Evolutionary conservation across 2,329 filamentous ascomycete species (phyloP), one percentile per base, ranked within the genome.

Genomic region (Aschersonia sp.): DNA sequence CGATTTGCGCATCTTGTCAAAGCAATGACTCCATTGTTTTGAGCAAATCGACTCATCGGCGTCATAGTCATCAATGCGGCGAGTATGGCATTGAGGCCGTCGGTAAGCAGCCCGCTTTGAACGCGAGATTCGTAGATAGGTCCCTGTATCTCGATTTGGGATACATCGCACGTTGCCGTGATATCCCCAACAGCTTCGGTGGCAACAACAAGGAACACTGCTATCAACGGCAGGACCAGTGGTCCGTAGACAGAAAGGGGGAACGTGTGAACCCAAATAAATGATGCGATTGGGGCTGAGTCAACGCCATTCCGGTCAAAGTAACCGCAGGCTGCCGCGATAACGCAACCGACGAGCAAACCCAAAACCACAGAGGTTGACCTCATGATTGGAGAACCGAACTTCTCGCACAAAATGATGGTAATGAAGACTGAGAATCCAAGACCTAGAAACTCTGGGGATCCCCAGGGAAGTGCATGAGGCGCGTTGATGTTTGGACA

Each of bases 21-120:
- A 0, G 85, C 83, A 51, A 92, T 89, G 46, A 91, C 84, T 38
- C 85, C 85, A 60, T 91, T 89, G 68, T 91, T 91, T 62, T 89
- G 85, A 0, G 85, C 85, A 55, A 89, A 89, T 1, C 81, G 84
- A 1, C 79, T 82, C 77, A 89, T 85, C 31, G 85, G 85, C 0
- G 84, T 85, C 54, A 87, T 85, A 45, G 85, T 91, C 68, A 81
- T 84, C 32, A 92, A 74, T 1, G 80, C 84, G 12, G 85, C 84
- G 12, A 91, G 68, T 53, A 88, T 67, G 38, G 85, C 84, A 56
- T 86, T 87, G 46, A 89, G 55, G 1, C 85, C 86, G 55, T 92
- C 87, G 0, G 85, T 84, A 3, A 92, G 64, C 12, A 91, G 77
- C 35, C 85, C 85, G 9, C 85, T 85, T 62, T 89, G 85, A 56